phyloP scores from a whole-genome alignment of 495 filamentous ascomycete genomes.

The Filosporella fistucella region DNA sequence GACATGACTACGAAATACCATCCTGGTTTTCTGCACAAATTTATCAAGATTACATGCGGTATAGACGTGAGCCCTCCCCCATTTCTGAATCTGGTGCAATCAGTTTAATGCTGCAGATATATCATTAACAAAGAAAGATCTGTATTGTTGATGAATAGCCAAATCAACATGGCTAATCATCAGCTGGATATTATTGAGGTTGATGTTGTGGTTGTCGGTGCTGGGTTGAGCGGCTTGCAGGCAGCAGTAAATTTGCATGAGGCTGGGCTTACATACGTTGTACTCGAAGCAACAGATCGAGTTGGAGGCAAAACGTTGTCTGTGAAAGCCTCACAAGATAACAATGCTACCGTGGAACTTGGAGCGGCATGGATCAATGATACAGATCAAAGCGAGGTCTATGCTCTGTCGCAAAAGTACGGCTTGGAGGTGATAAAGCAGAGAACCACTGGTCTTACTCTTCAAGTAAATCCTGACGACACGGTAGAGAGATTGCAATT shows the following conservation, averaged over 20 bases:
- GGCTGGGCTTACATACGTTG: conserved; percentile 34
- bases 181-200: no score
- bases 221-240: conserved; percentile 41
- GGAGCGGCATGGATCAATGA: conserved; percentile 27
- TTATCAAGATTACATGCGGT: no score
- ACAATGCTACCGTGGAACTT: conserved; percentile 32
- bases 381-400: conserved; percentile 37
- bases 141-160: no score
- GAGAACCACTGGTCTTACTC: conserved; percentile 28
- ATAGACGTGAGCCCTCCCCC: no score
- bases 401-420: conserved; percentile 26
- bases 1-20: no score
- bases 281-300: conserved; percentile 45
- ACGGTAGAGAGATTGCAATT: not conserved
- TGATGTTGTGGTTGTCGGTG: conserved; percentile 47
- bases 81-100: no score
- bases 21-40: no score
- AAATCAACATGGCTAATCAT: no score
- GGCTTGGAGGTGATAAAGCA: conserved; percentile 38
- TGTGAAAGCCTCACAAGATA: conserved; percentile 12
- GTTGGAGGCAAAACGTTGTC: conserved; percentile 46
- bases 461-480: conserved; percentile 28
- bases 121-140: no score
- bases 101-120: no score
- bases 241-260: conserved; percentile 35